Conservation (phyloP, 176 grass and related monocot species). For the Eleusine indica region DNA sequence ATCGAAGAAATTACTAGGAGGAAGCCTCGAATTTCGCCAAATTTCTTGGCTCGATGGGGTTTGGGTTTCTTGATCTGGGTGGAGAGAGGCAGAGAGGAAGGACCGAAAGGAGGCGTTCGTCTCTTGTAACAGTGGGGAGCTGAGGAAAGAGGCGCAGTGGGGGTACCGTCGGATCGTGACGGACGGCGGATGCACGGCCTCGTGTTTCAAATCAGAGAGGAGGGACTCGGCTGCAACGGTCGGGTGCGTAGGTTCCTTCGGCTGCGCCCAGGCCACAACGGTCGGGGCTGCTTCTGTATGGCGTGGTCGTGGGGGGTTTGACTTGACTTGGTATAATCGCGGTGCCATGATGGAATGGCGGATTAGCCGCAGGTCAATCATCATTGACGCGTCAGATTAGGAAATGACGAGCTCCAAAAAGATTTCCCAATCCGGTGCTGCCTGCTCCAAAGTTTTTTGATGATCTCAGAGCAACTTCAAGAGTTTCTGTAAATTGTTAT, state of each 20-base stretch:
- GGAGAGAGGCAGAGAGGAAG: background rate
- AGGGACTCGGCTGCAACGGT: constrained; percentile 60
- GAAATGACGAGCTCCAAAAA: background rate
- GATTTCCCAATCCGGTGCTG: background rate
- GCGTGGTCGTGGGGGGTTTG: background rate
- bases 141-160: background rate
- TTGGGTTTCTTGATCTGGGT: constrained; percentile 38
- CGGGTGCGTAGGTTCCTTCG: background rate
- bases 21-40: background rate
- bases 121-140: constrained; percentile 10
- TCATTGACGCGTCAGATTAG: background rate
- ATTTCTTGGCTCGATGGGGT: background rate
- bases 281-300: background rate
- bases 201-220: constrained; percentile 39
- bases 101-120: constrained; percentile 17
- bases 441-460: background rate
- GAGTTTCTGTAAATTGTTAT: no score
- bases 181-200: constrained; percentile 40
- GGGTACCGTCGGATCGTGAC: constrained; percentile 39
- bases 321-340: background rate
- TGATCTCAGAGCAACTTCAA: background rate
- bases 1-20: background rate
- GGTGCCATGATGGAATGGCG: background rate
- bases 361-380: constrained; percentile 10
- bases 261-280: constrained; percentile 35